Evolutionary conservation across 2,329 filamentous ascomycete species (phyloP), one percentile per base, ranked within the genome.

Genomic region (Alternaria panax): DNA sequence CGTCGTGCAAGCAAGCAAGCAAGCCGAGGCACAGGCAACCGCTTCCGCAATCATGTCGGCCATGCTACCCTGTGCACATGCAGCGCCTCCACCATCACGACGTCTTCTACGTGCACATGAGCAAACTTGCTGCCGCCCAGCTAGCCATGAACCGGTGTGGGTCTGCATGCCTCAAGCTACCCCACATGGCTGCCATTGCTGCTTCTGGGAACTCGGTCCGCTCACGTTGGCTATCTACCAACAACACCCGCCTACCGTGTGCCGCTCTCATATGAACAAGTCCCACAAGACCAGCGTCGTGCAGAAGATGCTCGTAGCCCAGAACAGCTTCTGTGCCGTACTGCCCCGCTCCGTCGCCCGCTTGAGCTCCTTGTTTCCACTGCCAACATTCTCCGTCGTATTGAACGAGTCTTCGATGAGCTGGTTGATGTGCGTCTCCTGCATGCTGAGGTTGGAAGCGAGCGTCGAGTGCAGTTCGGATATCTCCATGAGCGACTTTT

Each of bases 401-500:
- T 87, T 85, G 60, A 89, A 86, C 2, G 92, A 93, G 77, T 99
- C 94, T 42, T 89, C 84, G 30, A 97, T 92, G 20, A 99, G 84
- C 75, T 95, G 91, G 60, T 93, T 91, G 63, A 99, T 96, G 69
- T 95, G 90, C 57, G 92, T 92, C 54, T 92, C 90, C 75, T 99
- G 95, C 14, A 90, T 89, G 38, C 89, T 86, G 22, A 99, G 85
- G 74, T 97, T 96, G 70, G 87, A 88, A 40, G 95, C 92, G 12
- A 99, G 88, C 54, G 94, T 89, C 55, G 91, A 92, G 76, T 99
- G 95, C 51, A 99, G 83, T 74, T 96, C 93, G 7, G 92, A 91
- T 64, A 99, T 97, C 77, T 99, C 95, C 4, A 96, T 79, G 6
- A 99, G 85, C 1, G 93, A 97, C 75, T 91, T 92, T 77, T 99